Evolutionary conservation across 208 protist genomes (phyloP), one percentile per base, ranked within the genome.

Genomic region (Leishmania mexicana): DNA sequence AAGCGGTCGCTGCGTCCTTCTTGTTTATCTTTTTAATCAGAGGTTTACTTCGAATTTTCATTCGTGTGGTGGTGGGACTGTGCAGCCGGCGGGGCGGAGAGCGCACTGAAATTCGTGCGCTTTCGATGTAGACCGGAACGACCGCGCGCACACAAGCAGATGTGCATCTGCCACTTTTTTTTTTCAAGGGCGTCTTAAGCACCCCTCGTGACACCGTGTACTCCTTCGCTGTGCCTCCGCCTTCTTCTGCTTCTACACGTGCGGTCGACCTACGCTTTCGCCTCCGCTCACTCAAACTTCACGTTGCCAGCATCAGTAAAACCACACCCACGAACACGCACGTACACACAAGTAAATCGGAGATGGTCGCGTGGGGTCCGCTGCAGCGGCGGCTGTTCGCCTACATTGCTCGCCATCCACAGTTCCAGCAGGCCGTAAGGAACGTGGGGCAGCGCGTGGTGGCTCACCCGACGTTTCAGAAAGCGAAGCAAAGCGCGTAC

Each of bases 351-450:
- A 31, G 24, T 62, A 62, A 31, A 77, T 21, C 0, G 24, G 79
- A 28, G 40, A 91, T 93, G 90, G 79, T 40, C 70, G 78, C 81
- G 4, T 88, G 81, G 76, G 81, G 85, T n/a, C 81, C 81, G 17
- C 40, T 91, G 53, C 88, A 89, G 76, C 77, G 78, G 54, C 85
- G 88, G 74, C 54, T 91, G 78, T 38, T 91, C 57, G 75, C 83
- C 28, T 89, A 88, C 68, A 49, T 89, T 24, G 75, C 81, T 2
- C 81, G 76, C 15, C 84, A 91, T 58, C 87, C 90, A 24, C 80
- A 91, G 57, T 58, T 86, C 47, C 81, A 83, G 72, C 81, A 53
- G 38, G 81, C 78, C n/a, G 81, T 90, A 11, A 78, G 84, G 64
- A 81, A 83, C n/a, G 70, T 68, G 4, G 72, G 85, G 31, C 75